These are phyloP conservation scores for Pythium volutum DNA, from an alignment of 352 stramenopile species.

Conservation along the genomic window DNA sequence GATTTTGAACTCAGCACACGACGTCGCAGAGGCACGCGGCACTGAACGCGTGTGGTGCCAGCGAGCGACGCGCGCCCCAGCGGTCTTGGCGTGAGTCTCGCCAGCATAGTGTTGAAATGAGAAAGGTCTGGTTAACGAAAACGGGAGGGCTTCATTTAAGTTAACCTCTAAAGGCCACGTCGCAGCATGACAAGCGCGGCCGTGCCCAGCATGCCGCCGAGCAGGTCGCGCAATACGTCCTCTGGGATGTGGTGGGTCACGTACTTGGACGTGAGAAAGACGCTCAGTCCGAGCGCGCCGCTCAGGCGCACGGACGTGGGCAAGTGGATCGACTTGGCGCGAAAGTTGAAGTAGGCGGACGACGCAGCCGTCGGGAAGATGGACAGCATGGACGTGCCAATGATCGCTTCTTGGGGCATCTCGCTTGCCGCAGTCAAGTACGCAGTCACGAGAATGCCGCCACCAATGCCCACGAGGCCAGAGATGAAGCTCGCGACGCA, in stretches of 20 bases:
- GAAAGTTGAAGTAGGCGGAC: conserved; percentile 69
- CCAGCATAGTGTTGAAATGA: neutral
- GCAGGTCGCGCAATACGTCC: conserved; percentile 58
- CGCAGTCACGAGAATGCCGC: conserved; percentile 79
- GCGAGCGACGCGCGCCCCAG: neutral
- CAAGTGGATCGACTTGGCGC: conserved; percentile 69
- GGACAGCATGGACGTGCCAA: conserved; percentile 77
- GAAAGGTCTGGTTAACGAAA: neutral
- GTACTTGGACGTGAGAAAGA: conserved; percentile 80
- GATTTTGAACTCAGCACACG: neutral
- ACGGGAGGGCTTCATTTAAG: conserved; percentile 2
- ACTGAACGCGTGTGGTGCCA: no score
- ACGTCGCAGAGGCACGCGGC: neutral
- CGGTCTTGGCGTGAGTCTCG: neutral
- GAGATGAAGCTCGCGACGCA: conserved; percentile 75
- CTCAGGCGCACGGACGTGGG: conserved; percentile 60
- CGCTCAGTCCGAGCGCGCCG: conserved; percentile 48
- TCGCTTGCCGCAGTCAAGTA: conserved; percentile 81
- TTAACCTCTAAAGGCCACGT: conserved; percentile 23
- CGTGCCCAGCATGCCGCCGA: conserved; percentile 57
- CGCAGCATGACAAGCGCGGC: conserved; percentile 79
- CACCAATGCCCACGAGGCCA: conserved; percentile 69
- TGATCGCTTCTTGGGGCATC: conserved; percentile 77
- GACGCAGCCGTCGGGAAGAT: conserved; percentile 71
- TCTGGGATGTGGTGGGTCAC: conserved; percentile 73